Percentiles rank a stretch among this genome's conserved stretches.
Evolutionary conservation across 805 yeast species (phyloP).

Genomic region (Komagataella pastoris): DNA sequence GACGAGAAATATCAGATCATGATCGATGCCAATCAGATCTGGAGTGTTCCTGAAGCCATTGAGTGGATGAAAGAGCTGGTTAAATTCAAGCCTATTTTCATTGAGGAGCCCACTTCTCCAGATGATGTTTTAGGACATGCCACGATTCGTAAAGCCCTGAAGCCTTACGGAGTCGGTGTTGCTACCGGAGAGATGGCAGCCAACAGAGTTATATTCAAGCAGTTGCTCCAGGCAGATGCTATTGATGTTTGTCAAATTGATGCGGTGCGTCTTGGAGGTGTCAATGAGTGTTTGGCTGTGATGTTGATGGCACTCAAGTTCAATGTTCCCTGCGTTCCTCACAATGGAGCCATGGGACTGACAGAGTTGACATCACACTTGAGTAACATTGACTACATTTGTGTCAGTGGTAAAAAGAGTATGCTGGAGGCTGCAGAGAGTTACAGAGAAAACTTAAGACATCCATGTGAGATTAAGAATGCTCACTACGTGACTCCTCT

Average conservation of each 20-base stretch:
- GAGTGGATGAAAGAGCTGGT: constrained; percentile 10
- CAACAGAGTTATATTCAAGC: constrained; percentile 13
- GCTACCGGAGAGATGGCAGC: constrained; percentile 15
- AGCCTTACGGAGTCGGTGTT: constrained; percentile 9
- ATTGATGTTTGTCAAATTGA: constrained; percentile 13
- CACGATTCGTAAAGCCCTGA: constrained; percentile 10
- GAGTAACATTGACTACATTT: constrained; percentile 10
- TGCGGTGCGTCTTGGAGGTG: constrained; percentile 11
- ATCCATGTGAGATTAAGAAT: constrained; percentile 9
- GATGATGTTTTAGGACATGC: constrained; percentile 13
- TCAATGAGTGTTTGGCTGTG: constrained; percentile 11
- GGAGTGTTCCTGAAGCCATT: constrained; percentile 13
- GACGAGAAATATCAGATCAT: constrained; percentile 12
- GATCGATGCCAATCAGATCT: constrained; percentile 14
- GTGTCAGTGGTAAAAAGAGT: constrained; percentile 8
- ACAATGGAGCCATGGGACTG: constrained; percentile 12
- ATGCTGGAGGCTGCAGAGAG: constrained; percentile 11
- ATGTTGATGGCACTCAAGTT: constrained; percentile 11
- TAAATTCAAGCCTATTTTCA: constrained; percentile 11
- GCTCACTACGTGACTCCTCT: constrained; percentile 10
- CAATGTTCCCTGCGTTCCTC: constrained; percentile 11
- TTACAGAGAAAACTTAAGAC: constrained; percentile 9
- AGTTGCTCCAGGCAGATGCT: constrained; percentile 10
- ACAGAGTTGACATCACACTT: constrained; percentile 12
- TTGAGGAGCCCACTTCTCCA: constrained; percentile 14